A percentile compares a stretch with the other conserved stretches of the same genome.
Conservation (phyloP, 2,329 filamentous ascomycete species). For the Arthrobotrys entomopaga region DNA sequence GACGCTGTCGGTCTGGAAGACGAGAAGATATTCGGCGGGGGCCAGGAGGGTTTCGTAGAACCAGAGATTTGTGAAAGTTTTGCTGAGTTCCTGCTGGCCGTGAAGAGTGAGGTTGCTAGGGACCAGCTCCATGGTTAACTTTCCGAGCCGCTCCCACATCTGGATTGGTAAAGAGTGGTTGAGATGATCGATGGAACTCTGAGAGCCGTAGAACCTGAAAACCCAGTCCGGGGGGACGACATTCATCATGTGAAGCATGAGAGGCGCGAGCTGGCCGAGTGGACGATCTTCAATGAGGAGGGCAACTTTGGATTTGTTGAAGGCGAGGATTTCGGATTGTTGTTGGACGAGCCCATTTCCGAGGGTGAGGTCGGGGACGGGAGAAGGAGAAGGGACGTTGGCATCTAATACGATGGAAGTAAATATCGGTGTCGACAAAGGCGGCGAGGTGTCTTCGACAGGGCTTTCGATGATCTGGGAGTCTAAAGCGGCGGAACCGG, state of each 20-base stretch:
- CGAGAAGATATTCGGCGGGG: slow-evolving; percentile 61
- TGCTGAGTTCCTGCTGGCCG: slow-evolving; percentile 67
- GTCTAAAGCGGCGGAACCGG: slow-evolving; percentile 36
- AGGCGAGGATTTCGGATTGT: slow-evolving; percentile 45
- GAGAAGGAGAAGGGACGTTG: neutral
- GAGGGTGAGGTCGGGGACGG: slow-evolving; percentile 10
- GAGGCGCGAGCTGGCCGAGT: slow-evolving; percentile 66
- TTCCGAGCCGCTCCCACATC: slow-evolving; percentile 56
- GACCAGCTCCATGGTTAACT: slow-evolving; percentile 65
- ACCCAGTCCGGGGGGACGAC: slow-evolving; percentile 70
- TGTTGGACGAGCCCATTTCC: slow-evolving; percentile 20
- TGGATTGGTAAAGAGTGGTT: slow-evolving; percentile 56
- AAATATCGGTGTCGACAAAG: neutral
- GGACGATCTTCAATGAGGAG: slow-evolving; percentile 69
- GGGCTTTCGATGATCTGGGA: slow-evolving; percentile 32
- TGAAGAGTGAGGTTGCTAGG: slow-evolving; percentile 67
- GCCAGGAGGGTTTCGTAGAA: slow-evolving; percentile 62
- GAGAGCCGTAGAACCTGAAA: slow-evolving; percentile 62
- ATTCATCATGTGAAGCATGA: slow-evolving; percentile 69
- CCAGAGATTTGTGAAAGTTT: slow-evolving; percentile 67
- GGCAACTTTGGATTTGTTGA: slow-evolving; percentile 65
- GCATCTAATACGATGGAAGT: neutral
- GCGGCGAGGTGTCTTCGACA: slow-evolving; percentile 11
- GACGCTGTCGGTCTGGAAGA: slow-evolving; percentile 69
- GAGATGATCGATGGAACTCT: slow-evolving; percentile 49